Evolutionary conservation across 371 early-diverging fungal genomes (phyloP), one percentile per base, ranked within the genome.

Genomic region (Mortierella sp.): DNA sequence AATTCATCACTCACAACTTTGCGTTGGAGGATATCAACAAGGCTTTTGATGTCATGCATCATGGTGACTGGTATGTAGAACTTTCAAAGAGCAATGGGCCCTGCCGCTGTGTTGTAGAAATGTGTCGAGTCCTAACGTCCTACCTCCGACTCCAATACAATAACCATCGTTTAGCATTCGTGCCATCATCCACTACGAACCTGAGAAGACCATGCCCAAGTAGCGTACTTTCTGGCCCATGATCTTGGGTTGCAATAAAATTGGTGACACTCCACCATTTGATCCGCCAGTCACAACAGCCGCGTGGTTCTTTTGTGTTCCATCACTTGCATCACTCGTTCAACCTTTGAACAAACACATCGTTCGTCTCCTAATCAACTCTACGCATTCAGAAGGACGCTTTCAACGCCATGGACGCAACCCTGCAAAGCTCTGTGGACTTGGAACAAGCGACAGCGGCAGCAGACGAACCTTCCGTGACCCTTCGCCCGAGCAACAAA

Each of bases 41-140:
- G 81, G 95, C 95, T 30, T 91, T 98, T 71, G 93, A 95, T 65
- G 89, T 86, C 31, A 96, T 97, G 96, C 94, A 94, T 66, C 67
- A 72, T 54, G 87, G 93, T 21, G 82, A 83, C 63, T 90, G 93
- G 89, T 89, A 85, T 71, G n/a, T n/a, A 9, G n/a, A 43, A 4
- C 19, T 3, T 10, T 55, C 6, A 45, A 9, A 30, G 26, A n/a
- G n/a, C n/a, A n/a, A n/a, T n/a, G n/a, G n/a, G n/a, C n/a, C n/a
- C n/a, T n/a, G n/a, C n/a, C n/a, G n/a, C n/a, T n/a, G n/a, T n/a
- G n/a, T n/a, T n/a, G n/a, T n/a, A n/a, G n/a, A n/a, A n/a, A n/a
- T n/a, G n/a, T n/a, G n/a, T n/a, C n/a, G n/a, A n/a, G n/a, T n/a
- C n/a, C n/a, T n/a, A n/a, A n/a, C n/a, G n/a, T n/a, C n/a, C n/a